Base-by-base conservation (phyloP, 345 rosid species). In the Camelina laxa region DNA sequence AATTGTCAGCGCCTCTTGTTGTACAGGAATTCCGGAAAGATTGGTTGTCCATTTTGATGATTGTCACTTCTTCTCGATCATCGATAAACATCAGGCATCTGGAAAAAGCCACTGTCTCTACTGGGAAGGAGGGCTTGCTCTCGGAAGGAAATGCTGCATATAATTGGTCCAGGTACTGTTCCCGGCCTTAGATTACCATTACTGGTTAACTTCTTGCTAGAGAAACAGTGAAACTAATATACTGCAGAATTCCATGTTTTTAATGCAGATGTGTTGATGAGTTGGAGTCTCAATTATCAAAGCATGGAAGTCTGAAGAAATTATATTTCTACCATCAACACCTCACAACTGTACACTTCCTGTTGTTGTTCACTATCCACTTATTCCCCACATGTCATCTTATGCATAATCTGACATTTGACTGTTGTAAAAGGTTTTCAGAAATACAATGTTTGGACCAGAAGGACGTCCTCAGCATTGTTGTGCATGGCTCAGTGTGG, bases 381-480 rank as follows among this genome's bases (percentile, higher is more conserved):
- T 38, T 59, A 30, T 72, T 53, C 67, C n/a, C 62, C 65, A 24
- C 65, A 24, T 44, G 51, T 27, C 56, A 45, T 69, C 65, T 70
- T 72, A 47, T 33, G 75, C 72, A 69, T 77, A 66, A 36, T 73
- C 73, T 73, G 64, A 47, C 44, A 22, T 65, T 54, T 75, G 50
- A 76, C 55, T 79, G 50, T 70, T 75, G 57, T 80, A 64, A 58
- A 65, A 95, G 98, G 97, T 95, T 75, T 95, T 95, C 80, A 83
- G 98, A 77, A 95, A 92, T 85, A 95, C 99, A 69, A 95, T 95
- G 99, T 95, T 95, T 86, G 98, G 99, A 56, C 98, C 98, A 69
- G 99, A 95, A 84, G 99, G 99, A 72, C 96, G 98, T 75, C 99
- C 98, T 65, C 99, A 95, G 76, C 99, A 95, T 79, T 95, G 99